Conservation (phyloP, 352 stramenopile genomes). For the Phytophthora lateralis region DNA sequence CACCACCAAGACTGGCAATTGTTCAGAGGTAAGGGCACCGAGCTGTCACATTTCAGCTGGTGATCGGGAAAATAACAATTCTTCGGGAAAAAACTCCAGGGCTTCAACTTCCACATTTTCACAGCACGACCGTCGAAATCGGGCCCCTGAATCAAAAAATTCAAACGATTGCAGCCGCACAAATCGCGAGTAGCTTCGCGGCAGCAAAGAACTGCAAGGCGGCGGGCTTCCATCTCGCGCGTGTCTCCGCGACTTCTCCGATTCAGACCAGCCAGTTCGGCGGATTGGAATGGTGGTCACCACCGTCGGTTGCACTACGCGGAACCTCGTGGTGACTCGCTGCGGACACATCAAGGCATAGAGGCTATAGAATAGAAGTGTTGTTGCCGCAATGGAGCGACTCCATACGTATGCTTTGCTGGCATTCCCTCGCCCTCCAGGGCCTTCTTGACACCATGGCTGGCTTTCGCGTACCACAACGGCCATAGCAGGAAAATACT, state of each 20-base stretch:
- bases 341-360: slow-evolving; percentile 2
- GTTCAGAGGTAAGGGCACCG: no score
- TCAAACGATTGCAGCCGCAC: slow-evolving; percentile 6
- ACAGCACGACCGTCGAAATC: slow-evolving; percentile 4
- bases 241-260: slow-evolving; percentile 16
- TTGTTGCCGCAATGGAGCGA: not conserved
- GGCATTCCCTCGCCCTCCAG: not conserved
- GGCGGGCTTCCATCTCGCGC: slow-evolving; percentile 14
- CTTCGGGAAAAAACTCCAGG: not conserved
- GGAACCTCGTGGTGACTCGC: no score
- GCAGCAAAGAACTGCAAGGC: slow-evolving; percentile 28
- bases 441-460: not conserved
- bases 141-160: not conserved
- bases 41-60: no score
- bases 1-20: no score
- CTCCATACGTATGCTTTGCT: not conserved
- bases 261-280: slow-evolving; percentile 9
- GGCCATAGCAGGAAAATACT: not conserved
- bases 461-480: not conserved
- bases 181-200: not conserved
- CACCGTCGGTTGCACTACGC: no score
- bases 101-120: slow-evolving; percentile 1
- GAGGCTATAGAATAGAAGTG: not conserved
- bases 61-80: not conserved
- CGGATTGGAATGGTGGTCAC: no score